Evolutionary conservation across 192 early-diverging fungal genomes (phyloP).

Genomic region (Dimargaris xerosporica): DNA sequence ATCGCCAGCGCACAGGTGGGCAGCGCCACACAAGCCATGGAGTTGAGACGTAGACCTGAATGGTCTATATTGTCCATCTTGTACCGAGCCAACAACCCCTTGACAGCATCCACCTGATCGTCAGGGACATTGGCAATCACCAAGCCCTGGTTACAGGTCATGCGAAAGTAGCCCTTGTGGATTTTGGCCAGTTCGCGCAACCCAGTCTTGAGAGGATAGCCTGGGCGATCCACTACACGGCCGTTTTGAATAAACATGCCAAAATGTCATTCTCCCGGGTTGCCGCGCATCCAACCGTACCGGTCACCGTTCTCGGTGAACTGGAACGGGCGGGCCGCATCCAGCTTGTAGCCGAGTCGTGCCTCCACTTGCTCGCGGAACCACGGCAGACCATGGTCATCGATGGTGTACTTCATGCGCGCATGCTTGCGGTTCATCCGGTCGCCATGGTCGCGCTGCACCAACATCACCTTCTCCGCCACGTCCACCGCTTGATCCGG

Average conservation of each 20-base stretch:
- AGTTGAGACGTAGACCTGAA: conserved; percentile 67
- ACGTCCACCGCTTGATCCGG: conserved; percentile 61
- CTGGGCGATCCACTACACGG: conserved; percentile 67
- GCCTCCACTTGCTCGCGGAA: conserved; percentile 73
- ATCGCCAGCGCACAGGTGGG: conserved; percentile 91
- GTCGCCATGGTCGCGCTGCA: conserved; percentile 91
- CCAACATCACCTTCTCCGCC: conserved; percentile 80
- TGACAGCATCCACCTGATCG: conserved; percentile 31
- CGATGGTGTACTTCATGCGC: conserved; percentile 95
- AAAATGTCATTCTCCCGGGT: conserved; percentile 36
- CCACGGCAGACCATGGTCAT: conserved; percentile 86
- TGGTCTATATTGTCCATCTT: conserved; percentile 64
- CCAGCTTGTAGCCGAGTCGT: conserved; percentile 59
- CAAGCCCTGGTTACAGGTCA: conserved; percentile 89
- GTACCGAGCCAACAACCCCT: no score
- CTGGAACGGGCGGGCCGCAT: conserved; percentile 48
- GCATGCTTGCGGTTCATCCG: conserved; percentile 97
- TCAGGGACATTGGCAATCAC: conserved; percentile 64
- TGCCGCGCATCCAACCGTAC: conserved; percentile 63
- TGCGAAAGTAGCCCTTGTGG: conserved; percentile 61
- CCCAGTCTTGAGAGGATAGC: conserved; percentile 56
- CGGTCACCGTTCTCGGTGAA: conserved; percentile 86
- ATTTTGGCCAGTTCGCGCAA: conserved; percentile 60
- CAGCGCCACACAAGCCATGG: conserved; percentile 92
- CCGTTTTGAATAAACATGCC: conserved; percentile 89